These are phyloP conservation scores for Syncephalastrum monosporum DNA, from an alignment of 371 early-diverging fungal genomes.

Conservation along the genomic window DNA sequence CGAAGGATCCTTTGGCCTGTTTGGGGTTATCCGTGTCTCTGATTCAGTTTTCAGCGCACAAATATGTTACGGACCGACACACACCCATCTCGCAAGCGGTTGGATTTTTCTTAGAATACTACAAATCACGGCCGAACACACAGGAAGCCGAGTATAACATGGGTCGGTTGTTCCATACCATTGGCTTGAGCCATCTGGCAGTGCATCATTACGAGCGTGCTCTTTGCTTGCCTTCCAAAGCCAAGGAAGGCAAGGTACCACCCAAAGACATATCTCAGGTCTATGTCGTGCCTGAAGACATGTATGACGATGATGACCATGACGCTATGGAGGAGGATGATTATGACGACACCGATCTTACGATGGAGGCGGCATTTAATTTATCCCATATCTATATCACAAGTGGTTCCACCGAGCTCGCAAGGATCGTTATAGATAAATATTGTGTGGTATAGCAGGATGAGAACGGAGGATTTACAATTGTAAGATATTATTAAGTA, in stretches of 20 bases:
- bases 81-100: slow-evolving; percentile 45
- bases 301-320: slow-evolving; percentile 14
- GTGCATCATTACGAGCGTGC: slow-evolving; percentile 78
- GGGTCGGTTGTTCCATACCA: not conserved
- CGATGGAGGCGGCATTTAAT: slow-evolving; percentile 79
- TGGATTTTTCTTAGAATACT: slow-evolving; percentile 70
- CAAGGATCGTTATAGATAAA: slow-evolving; percentile 62
- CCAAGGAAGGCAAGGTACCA: slow-evolving; percentile 18
- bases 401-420: slow-evolving; percentile 70
- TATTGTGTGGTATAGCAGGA: slow-evolving; percentile 52
- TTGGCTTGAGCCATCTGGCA: slow-evolving; percentile 77
- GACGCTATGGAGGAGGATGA: slow-evolving; percentile 35
- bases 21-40: slow-evolving; percentile 1
- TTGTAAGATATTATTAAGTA: not conserved
- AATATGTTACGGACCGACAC: not conserved
- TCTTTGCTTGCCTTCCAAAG: slow-evolving; percentile 52
- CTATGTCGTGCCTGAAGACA: slow-evolving; percentile 22
- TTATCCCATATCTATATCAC: slow-evolving; percentile 66
- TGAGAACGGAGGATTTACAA: not conserved
- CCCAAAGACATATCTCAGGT: slow-evolving; percentile 23
- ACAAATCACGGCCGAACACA: slow-evolving; percentile 42
- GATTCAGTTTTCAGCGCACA: not conserved
- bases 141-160: slow-evolving; percentile 74
- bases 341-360: slow-evolving; percentile 50
- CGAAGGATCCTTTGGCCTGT: slow-evolving; percentile 60